A percentile compares a stretch with the other conserved stretches of the same genome.
These are phyloP conservation scores for Orobanche coerulescens DNA, from an alignment of 257 asterid genomes.

Conservation along the genomic window DNA sequence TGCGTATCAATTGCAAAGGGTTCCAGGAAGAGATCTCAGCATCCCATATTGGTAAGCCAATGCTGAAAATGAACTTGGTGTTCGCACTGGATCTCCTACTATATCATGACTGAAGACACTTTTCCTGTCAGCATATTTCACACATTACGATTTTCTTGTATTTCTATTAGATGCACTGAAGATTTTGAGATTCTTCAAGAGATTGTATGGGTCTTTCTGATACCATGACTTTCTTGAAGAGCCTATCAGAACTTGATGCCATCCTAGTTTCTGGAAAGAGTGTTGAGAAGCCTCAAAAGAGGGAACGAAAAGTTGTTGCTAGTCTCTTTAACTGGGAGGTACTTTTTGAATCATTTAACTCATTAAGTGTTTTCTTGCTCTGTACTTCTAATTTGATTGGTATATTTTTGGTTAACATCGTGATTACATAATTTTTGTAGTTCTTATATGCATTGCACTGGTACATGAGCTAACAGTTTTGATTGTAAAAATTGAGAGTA, in stretches of 20 bases:
- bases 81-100: slow-evolving; percentile 61
- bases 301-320: slow-evolving; percentile 64
- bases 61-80: slow-evolving; percentile 67
- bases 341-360: slow-evolving; percentile 16
- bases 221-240: slow-evolving; percentile 62
- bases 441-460: not conserved
- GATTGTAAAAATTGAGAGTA: slow-evolving; percentile 10
- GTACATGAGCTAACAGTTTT: not conserved
- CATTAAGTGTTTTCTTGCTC: not conserved
- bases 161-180: slow-evolving; percentile 33
- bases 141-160: not conserved
- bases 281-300: slow-evolving; percentile 44
- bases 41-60: slow-evolving; percentile 80
- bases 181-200: slow-evolving; percentile 69
- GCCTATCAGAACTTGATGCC: slow-evolving; percentile 44
- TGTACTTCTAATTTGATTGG: not conserved
- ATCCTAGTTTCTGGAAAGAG: slow-evolving; percentile 34
- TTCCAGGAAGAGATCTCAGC: slow-evolving; percentile 65
- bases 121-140: slow-evolving; percentile 19
- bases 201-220: slow-evolving; percentile 61
- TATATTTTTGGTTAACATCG: too few relatives aligned
- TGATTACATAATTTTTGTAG: not conserved
- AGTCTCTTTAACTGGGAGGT: slow-evolving; percentile 79
- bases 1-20: slow-evolving; percentile 72
- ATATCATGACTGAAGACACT: slow-evolving; percentile 29